phyloP scores from a whole-genome alignment of 345 rosid species.

The Brassica carinata region DNA sequence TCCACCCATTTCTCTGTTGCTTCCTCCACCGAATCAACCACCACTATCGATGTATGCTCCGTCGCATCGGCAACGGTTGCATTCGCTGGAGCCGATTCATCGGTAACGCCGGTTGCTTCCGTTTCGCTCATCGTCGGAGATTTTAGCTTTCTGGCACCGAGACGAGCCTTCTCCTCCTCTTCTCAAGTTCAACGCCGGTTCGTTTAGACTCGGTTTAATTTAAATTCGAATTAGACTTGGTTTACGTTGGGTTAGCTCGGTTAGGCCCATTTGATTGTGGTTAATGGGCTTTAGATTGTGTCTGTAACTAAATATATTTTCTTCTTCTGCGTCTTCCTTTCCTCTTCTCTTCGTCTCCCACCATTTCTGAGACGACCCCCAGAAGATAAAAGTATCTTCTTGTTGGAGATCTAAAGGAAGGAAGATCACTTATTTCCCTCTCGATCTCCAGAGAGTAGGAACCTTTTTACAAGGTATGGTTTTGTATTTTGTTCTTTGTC shows the following conservation, averaged over 20 bases:
- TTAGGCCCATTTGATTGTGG: background rate
- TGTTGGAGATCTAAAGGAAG: constrained; percentile 15
- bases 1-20: constrained; percentile 57
- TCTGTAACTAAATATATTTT: background rate
- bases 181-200: constrained; percentile 30
- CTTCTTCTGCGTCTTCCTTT: constrained; percentile 21
- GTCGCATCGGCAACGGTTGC: too few relatives aligned
- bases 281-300: constrained; percentile 36
- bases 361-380: constrained; percentile 21
- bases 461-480: constrained; percentile 7
- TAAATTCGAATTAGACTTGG: background rate
- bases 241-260: background rate
- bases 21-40: constrained; percentile 34
- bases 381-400: background rate
- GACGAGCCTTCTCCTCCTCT: constrained; percentile 9
- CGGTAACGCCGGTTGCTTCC: constrained; percentile 36
- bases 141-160: constrained; percentile 17
- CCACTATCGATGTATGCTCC: background rate
- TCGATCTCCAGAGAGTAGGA: constrained; percentile 24
- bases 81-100: constrained; percentile 4
- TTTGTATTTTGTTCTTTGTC: constrained; percentile 1
- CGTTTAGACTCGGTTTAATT: background rate
- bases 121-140: constrained; percentile 44
- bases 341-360: constrained; percentile 22
- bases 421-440: background rate